Evolutionary conservation across 1,284 basidiomycete species (phyloP), one percentile per base, ranked within the genome.

Genomic region (Marasmius tenuissimus): DNA sequence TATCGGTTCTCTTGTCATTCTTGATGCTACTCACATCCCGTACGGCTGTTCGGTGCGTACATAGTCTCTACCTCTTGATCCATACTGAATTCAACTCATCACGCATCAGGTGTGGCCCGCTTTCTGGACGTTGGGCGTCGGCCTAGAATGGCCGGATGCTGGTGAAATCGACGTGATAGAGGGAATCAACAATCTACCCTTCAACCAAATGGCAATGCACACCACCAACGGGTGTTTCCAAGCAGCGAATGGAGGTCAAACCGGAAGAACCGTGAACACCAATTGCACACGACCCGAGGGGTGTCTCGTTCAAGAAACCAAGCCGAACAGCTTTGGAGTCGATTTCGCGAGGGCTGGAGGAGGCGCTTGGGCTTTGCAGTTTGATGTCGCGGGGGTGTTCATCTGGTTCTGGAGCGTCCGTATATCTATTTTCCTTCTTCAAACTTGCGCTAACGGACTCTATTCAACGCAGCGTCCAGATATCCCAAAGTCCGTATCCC

Each of bases 331-430:
- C 65, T 88, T 79, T 65, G 84, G 83, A 1, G 69, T 73, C 6
- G 80, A 74, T 0, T 90, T 91, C 67, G 79, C 79, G 4, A 70
- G 73, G 6, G 82, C 81, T 8, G 87, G 87, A 14, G 89, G 88
- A 47, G 88, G 88, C 10, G 85, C 88, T 0, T 90, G 78, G 70
- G 85, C 86, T 10, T 73, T 81, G 1, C 86, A 88, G 72, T 84
- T 87, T 67, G 84, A 88, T 58, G 73, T 76, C 5, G 68, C 80
- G 27, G 85, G 85, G 6, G 78, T 81, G 64, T 73, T 81, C 68
- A 84, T 89, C 51, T 91, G 88, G 88, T 89, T 87, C 76, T 86
- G 85, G 80, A 79, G 77, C 58, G 84, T 85, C 67, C 64, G 80
- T 76, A 59, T 6, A 14, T 38, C 39, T 40, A 35, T 50, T 56